Conservation (phyloP, 139 green algal genomes). For the Chlamydomonas schloesseri region DNA sequence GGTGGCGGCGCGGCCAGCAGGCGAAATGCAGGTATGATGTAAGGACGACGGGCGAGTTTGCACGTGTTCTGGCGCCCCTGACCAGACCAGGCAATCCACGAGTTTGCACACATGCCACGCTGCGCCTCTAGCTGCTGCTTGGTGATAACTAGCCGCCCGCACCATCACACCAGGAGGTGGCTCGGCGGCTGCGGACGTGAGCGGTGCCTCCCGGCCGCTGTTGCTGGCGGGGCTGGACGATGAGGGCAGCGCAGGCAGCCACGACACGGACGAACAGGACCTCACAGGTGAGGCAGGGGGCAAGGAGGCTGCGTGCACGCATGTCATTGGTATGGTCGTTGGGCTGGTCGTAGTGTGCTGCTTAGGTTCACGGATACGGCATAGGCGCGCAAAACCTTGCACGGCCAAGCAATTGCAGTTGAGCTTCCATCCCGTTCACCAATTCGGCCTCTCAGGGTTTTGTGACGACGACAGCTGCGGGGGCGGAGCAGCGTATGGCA, state of each 20-base stretch:
- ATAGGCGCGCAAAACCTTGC: no score
- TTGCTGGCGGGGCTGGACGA: constrained; percentile 47
- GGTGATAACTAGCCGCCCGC: background rate
- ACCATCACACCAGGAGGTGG: no score
- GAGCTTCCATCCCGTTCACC: no score
- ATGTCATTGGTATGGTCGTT: no score
- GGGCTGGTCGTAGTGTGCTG: no score
- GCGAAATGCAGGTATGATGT: background rate
- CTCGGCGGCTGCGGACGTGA: background rate
- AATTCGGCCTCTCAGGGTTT: constrained; percentile 12
- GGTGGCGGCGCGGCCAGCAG: background rate
- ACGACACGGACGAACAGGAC: constrained; percentile 58
- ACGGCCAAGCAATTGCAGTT: no score
- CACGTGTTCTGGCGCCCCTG: background rate
- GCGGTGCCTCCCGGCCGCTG: background rate
- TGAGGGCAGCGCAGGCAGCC: constrained; percentile 51
- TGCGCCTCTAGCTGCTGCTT: no score
- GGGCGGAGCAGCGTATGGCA: background rate
- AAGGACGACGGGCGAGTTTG: background rate
- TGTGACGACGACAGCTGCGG: constrained; percentile 12
- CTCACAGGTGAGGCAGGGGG: background rate
- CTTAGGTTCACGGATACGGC: no score
- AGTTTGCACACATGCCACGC: no score
- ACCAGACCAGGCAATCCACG: no score
- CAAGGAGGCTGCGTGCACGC: no score